Evolutionary conservation across 2,329 filamentous ascomycete species (phyloP).

Genomic region (Aspergillus carbonarius): DNA sequence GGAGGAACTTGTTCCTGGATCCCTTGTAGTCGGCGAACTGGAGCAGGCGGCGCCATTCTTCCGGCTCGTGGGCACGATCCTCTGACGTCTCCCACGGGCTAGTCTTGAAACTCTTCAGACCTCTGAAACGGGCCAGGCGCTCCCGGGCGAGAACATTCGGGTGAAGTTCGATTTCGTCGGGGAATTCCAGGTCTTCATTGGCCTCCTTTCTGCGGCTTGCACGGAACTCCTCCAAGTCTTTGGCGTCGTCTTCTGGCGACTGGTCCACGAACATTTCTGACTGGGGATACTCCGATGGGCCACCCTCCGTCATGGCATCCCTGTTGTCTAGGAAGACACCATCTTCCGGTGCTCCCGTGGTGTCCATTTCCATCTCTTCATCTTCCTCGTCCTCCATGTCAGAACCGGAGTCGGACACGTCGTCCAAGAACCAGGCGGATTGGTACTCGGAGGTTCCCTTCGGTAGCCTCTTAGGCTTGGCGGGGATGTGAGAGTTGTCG

Average conservation of each 20-base stretch:
- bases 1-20: conserved; percentile 70
- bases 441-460: conserved; percentile 94
- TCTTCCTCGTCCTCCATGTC: conserved; percentile 74
- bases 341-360: conserved; percentile 71
- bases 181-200: conserved; percentile 90
- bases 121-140: conserved; percentile 80
- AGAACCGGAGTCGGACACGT: conserved; percentile 79
- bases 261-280: conserved; percentile 87
- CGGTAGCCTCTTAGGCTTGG: conserved; percentile 71
- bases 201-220: conserved; percentile 74
- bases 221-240: conserved; percentile 79
- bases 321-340: conserved; percentile 61
- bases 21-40: conserved; percentile 88
- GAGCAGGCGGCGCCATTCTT: conserved; percentile 83
- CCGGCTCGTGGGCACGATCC: conserved; percentile 81
- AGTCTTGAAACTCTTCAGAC: conserved; percentile 84
- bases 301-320: conserved; percentile 69
- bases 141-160: conserved; percentile 84
- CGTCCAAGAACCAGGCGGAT: conserved; percentile 85
- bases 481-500: conserved; percentile 64
- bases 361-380: conserved; percentile 53
- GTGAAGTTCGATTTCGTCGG: conserved; percentile 92
- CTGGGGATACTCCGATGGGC: conserved; percentile 84
- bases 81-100: conserved; percentile 88
- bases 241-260: conserved; percentile 77